phyloP scores from a whole-genome alignment of 805 yeast genomes.

The Metschnikowia koreensis region DNA sequence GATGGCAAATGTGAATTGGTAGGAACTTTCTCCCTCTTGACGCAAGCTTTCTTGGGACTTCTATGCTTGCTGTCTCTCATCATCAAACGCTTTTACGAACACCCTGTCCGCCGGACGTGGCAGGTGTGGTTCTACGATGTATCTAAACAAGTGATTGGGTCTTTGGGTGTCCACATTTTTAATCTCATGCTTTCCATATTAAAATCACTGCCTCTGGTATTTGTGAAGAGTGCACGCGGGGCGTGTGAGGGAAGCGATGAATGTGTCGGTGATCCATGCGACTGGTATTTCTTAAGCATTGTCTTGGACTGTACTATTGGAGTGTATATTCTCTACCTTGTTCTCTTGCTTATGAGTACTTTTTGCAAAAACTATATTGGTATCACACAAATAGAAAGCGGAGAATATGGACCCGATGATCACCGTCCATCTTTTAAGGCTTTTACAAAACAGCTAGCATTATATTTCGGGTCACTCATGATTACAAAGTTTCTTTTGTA shows the following conservation, averaged over 20 bases:
- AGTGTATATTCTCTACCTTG: conserved; percentile 66
- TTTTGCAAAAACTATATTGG: conserved; percentile 44
- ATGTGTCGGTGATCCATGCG: conserved; percentile 66
- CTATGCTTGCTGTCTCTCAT: conserved; percentile 73
- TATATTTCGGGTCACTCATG: conserved; percentile 63
- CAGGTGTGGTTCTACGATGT: conserved; percentile 88
- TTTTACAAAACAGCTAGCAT: conserved; percentile 65
- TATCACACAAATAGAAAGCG: conserved; percentile 45
- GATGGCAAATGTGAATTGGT: conserved; percentile 47
- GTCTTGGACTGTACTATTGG: conserved; percentile 93
- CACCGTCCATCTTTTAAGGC: conserved; percentile 52
- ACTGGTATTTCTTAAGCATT: conserved; percentile 89
- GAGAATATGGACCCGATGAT: conserved; percentile 63
- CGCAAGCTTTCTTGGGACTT: conserved; percentile 75
- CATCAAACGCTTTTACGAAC: conserved; percentile 72
- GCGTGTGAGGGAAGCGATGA: conserved; percentile 17
- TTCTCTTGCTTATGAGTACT: conserved; percentile 47
- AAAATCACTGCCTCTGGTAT: conserved; percentile 30
- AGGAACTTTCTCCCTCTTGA: conserved; percentile 82
- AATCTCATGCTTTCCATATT: conserved; percentile 71
- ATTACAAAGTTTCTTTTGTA: conserved; percentile 67
- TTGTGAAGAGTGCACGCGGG: conserved; percentile 22
- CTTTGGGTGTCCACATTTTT: conserved; percentile 76
- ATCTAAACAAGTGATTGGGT: conserved; percentile 84
- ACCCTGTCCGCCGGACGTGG: conserved; percentile 81